Percentiles rank a stretch among this genome's conserved stretches.
phyloP scores from a whole-genome alignment of 805 yeast genomes.

The Zygoascus biomembranicola region DNA sequence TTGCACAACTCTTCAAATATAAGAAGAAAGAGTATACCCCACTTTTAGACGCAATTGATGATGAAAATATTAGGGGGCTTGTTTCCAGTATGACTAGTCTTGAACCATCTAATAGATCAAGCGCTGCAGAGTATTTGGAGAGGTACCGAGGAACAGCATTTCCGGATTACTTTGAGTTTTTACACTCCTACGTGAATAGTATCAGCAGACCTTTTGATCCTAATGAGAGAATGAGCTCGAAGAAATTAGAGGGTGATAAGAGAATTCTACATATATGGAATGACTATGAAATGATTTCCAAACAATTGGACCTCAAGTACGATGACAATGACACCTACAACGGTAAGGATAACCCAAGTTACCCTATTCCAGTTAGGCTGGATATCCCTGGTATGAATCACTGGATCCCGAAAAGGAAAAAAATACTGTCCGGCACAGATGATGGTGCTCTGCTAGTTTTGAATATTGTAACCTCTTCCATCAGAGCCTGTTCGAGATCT shows the following conservation, averaged over 20 bases:
- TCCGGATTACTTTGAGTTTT: slow-evolving; percentile 56
- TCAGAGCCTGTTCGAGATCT: slow-evolving; percentile 54
- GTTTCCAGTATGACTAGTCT: slow-evolving; percentile 55
- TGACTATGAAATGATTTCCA: slow-evolving; percentile 46
- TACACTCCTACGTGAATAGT: slow-evolving; percentile 57
- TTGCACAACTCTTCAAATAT: slow-evolving; percentile 81
- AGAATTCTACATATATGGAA: slow-evolving; percentile 52
- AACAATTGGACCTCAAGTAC: slow-evolving; percentile 6
- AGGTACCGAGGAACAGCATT: slow-evolving; percentile 46
- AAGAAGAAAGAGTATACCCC: slow-evolving; percentile 62
- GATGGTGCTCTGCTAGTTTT: slow-evolving; percentile 52
- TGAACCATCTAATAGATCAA: slow-evolving; percentile 52
- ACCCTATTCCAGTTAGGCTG: slow-evolving; percentile 10
- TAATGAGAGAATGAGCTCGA: slow-evolving; percentile 2
- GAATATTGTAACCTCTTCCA: slow-evolving; percentile 48
- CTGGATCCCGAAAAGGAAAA: slow-evolving; percentile 13
- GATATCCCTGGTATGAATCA: slow-evolving; percentile 15
- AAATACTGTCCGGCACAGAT: slow-evolving; percentile 25
- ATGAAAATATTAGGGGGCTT: slow-evolving; percentile 43
- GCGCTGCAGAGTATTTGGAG: slow-evolving; percentile 46
- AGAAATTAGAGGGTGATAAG: slow-evolving; percentile 40
- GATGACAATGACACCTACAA: neutral
- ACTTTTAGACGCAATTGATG: slow-evolving; percentile 48
- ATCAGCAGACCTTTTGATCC: slow-evolving; percentile 20
- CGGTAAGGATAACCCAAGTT: neutral